Conservation (phyloP, 1,284 basidiomycete genomes). For the Ustilago bromivora region DNA sequence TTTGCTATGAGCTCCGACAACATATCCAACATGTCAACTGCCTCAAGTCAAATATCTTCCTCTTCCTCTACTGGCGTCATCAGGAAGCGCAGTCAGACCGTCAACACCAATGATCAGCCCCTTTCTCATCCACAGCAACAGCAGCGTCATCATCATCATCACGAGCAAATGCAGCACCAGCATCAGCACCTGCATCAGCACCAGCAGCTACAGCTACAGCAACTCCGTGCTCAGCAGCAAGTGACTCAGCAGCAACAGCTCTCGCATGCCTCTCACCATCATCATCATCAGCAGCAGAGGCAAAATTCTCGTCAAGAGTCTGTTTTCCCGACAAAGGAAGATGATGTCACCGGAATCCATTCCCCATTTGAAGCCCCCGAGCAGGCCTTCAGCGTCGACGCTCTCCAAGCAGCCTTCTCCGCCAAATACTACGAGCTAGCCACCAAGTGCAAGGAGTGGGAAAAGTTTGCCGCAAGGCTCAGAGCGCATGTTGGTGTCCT, state of each 20-base stretch:
- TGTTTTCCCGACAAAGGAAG: slow-evolving; percentile 4
- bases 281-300: slow-evolving; percentile 8
- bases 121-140: slow-evolving; percentile 13
- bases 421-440: slow-evolving; percentile 60
- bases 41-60: slow-evolving; percentile 40
- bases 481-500: slow-evolving; percentile 56
- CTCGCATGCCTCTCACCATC: background rate
- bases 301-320: slow-evolving; percentile 14
- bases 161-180: slow-evolving; percentile 23
- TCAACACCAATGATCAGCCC: slow-evolving; percentile 18
- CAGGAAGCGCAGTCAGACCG: slow-evolving; percentile 32
- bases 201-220: background rate
- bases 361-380: slow-evolving; percentile 25
- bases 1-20: slow-evolving; percentile 39
- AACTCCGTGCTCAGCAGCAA: slow-evolving; percentile 1
- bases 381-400: slow-evolving; percentile 50
- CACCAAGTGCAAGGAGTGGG: slow-evolving; percentile 64
- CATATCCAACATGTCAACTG: slow-evolving; percentile 32
- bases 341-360: slow-evolving; percentile 6
- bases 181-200: slow-evolving; percentile 32
- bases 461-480: slow-evolving; percentile 60
- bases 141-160: slow-evolving; percentile 31
- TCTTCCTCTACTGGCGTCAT: slow-evolving; percentile 32
- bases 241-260: slow-evolving; percentile 14
- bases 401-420: slow-evolving; percentile 55